Evolutionary conservation across 768 basidiomycete species (phyloP).

Genomic region (Rickenella mellea): DNA sequence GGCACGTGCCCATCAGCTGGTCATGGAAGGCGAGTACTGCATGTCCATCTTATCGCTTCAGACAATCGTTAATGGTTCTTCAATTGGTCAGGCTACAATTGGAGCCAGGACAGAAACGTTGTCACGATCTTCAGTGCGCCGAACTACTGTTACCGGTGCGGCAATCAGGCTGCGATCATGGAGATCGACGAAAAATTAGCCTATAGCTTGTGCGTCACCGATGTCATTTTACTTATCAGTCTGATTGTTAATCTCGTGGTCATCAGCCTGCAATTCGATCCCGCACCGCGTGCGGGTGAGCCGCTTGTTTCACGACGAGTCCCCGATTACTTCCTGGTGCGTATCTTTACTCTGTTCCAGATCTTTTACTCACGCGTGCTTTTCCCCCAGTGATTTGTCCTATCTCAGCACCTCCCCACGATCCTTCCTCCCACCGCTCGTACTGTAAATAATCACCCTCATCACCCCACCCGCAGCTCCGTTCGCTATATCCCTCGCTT

Average conservation of each 20-base stretch:
- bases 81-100: conserved; percentile 62
- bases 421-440: too few relatives aligned
- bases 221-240: conserved; percentile 1
- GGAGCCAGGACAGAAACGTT: conserved; percentile 98
- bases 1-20: conserved; percentile 87
- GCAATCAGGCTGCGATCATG: conserved; percentile 99
- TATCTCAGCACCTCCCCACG: too few relatives aligned
- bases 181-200: conserved; percentile 98
- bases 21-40: conserved; percentile 79
- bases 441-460: too few relatives aligned
- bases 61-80: neutral
- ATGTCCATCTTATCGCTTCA: neutral
- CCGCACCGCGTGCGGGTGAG: conserved; percentile 96
- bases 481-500: too few relatives aligned
- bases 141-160: conserved; percentile 99
- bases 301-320: conserved; percentile 94
- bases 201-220: conserved; percentile 71
- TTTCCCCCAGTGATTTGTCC: too few relatives aligned
- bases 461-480: too few relatives aligned
- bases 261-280: conserved; percentile 95
- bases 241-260: conserved; percentile 5
- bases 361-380: too few relatives aligned
- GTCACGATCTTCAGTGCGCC: conserved; percentile 99
- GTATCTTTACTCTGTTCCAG: too few relatives aligned
- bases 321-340: conserved; percentile 88